A percentile compares a stretch with the other conserved stretches of the same genome.
These are phyloP conservation scores for Candida sp. DNA, from an alignment of 1,139 yeast species.

Conservation along the genomic window DNA sequence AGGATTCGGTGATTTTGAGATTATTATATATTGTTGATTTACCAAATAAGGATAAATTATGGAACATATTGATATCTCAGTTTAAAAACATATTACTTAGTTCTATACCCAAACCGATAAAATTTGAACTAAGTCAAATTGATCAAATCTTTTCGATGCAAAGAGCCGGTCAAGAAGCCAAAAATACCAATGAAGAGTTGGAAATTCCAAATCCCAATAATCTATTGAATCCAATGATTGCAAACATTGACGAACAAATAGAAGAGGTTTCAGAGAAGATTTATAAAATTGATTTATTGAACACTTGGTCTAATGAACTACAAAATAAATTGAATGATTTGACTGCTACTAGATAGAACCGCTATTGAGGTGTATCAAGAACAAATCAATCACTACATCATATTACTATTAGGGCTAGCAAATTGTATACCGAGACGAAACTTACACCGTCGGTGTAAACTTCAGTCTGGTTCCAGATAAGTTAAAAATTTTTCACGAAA, in stretches of 20 bases:
- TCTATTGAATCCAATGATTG: background rate
- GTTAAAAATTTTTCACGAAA: background rate
- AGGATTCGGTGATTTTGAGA: conserved; percentile 4
- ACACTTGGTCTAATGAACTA: background rate
- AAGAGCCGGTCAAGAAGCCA: conserved; percentile 17
- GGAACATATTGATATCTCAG: conserved; percentile 17
- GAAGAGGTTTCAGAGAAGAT: background rate
- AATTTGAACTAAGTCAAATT: conserved; percentile 31
- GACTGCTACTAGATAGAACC: background rate
- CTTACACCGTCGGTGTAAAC: background rate
- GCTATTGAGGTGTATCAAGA: background rate
- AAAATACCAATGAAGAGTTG: background rate
- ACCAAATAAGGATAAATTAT: conserved; percentile 13
- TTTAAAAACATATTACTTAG: conserved; percentile 28
- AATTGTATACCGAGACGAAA: no score
- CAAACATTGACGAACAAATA: background rate
- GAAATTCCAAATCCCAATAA: background rate
- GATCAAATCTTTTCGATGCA: conserved; percentile 38
- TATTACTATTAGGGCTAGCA: no score
- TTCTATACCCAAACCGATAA: conserved; percentile 27
- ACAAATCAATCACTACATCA: background rate
- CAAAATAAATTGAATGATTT: background rate
- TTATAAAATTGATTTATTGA: background rate
- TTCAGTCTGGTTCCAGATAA: background rate
- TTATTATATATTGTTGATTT: conserved; percentile 18